Base-by-base conservation (phyloP, 73 alveolate genomes). In the Diophrys sp. region DNA sequence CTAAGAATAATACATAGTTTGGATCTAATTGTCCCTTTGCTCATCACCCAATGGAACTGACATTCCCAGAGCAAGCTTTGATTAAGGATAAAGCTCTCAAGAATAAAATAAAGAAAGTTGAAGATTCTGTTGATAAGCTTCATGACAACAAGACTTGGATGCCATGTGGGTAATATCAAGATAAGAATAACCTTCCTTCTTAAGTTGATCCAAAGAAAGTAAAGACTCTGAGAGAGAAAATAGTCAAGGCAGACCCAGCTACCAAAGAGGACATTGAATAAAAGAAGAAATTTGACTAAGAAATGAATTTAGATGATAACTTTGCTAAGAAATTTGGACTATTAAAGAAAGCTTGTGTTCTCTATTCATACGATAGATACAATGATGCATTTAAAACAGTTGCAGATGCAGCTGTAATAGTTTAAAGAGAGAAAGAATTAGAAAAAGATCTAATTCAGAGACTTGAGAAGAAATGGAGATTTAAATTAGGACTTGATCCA, bases 21-120 rank as follows among this genome's bases (percentile, higher is more conserved):
- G 95, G 95, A 33, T 84, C 78, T 71, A 89, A 84, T 29, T 89
- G 95, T 55, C 87, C 90, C 28, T 89, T 69, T 66, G 95, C 95
- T 14, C 95, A 89, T 79, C 95, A 89, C 71, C 85, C 72, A 1
- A 83, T 70, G 82, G 95, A 89, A 74, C 57, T 89, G 23, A 71
- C 73, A 44, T 84, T 89, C 75, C 92, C 92, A 0, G 87, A 84
- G 73, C 30, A 75, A n/a, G 28, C 77, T 1, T 23, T 62, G 1
- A 74, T 70, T 24, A 81, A 74, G 44, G 70, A 56, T 0, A 57
- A 79, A 29, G 56, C 89, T 1, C 29, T 26, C 54, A 31, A 18
- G 83, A 71, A n/a, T n/a, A n/a, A n/a, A n/a, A n/a, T n/a, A n/a
- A n/a, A n/a, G n/a, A n/a, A n/a, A n/a, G n/a, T n/a, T n/a, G n/a